These are phyloP conservation scores for Bolboschoenus planiculmis DNA, from an alignment of 176 grass and related monocot genomes.

Conservation along the genomic window DNA sequence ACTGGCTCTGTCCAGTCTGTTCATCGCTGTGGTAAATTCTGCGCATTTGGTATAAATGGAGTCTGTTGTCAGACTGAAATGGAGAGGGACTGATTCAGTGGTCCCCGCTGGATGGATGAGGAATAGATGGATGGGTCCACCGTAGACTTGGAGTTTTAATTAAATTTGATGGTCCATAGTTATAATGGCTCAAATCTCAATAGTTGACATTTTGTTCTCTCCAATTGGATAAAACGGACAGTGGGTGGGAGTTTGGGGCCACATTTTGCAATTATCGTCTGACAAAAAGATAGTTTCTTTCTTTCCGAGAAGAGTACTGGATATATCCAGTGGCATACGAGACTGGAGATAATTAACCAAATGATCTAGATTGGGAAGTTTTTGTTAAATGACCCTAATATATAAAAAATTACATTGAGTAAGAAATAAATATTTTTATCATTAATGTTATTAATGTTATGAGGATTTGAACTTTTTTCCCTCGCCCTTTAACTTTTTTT, in stretches of 20 bases:
- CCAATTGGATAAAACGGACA: background rate
- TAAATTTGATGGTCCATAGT: background rate
- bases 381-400: too few species aligned
- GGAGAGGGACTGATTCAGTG: background rate
- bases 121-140: background rate
- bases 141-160: background rate
- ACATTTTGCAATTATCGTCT: background rate
- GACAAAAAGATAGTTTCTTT: background rate
- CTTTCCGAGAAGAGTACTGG: background rate
- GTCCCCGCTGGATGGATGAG: background rate
- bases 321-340: background rate
- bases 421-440: too few species aligned
- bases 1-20: too few species aligned
- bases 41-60: background rate
- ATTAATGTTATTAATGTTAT: too few species aligned
- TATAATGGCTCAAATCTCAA: background rate
- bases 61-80: background rate
- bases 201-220: background rate
- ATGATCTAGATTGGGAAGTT: too few species aligned
- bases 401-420: too few species aligned
- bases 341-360: background rate
- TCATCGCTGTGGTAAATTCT: background rate
- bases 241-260: background rate
- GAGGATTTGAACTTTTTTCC: too few species aligned
- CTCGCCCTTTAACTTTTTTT: too few species aligned